Base-by-base conservation (phyloP, 208 protist genomes). In the Pavlovales sp. region DNA sequence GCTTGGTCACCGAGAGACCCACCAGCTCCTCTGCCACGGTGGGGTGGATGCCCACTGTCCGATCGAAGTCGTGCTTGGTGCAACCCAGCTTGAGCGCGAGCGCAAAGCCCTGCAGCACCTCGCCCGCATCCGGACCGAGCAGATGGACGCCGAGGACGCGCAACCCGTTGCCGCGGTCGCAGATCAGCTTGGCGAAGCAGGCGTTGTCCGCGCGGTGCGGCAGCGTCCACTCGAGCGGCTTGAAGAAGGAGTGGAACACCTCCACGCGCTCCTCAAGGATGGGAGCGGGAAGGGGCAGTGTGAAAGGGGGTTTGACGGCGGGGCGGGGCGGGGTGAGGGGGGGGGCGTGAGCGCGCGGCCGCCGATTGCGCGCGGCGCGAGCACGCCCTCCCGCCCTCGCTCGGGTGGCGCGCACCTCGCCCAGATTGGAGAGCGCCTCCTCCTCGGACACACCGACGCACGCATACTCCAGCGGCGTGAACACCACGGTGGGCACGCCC, bases 401-500 rank as follows among this genome's bases (percentile, higher is more conserved):
- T n/a, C n/a, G n/a, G n/a, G n/a, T n/a, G n/a, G n/a, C n/a, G n/a
- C 57, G 7, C 57, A 71, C 94, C 88, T 94, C 91, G 41, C 95
- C 95, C 84, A 91, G 95, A 44, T 91, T 39, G 40, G 75, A 84
- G 18, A 93, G 91, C 10, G 96, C 96, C 37, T 94, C 93, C 86
- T 97, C 96, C 88, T 97, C 96, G 46, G 76, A 86, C 46, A 94
- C 88, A 22, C 96, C 96, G 57, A 94, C 67, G 80, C 83, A 89
- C 5, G 94, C 95, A 91, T 97, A 97, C 90, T 97, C 96, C 22
- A 96, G 66, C 4, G 96, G 96, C 38, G 96, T 97, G 86, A 97
- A 97, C 11, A 97, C 95, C 26, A 96, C 93, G 22, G 96, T 97
- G 30, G 95, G 91, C 26, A 97, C 77, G 8, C 22, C 40, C 26